Evolutionary conservation across 169 alveolate species (phyloP), one percentile per base, ranked within the genome.

Genomic region (Blepharisma undulans): DNA sequence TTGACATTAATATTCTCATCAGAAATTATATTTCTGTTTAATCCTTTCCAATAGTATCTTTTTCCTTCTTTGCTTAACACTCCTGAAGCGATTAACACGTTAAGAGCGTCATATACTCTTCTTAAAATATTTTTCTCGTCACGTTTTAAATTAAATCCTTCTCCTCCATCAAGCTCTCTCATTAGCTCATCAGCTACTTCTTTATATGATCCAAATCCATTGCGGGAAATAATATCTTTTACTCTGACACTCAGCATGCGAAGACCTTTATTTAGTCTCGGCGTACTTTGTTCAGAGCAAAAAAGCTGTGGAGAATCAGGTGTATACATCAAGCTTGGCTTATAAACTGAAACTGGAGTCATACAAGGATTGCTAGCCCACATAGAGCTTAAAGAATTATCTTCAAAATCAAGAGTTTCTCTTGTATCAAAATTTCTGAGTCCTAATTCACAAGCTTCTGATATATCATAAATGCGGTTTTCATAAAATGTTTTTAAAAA

Each of bases 31-130:
- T 48, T 48, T 5, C 48, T 30, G 16, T 4, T 22, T 36, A 76
- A 16, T 2, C 78, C 78, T 22, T 48, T n/a, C 81, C 89, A 84
- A 25, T 21, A n/a, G 77, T 48, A 34, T 5, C 66, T 93, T 82
- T 95, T 94, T 16, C 92, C 94, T 84, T 93, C 92, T 84, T 93
- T 96, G 72, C 71, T 92, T 25, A 96, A 72, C 29, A 96, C 93
- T 61, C 92, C 94, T n/a, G 96, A 93, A 12, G 98, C 95, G 25
- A 95, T 96, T 72, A 97, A 92, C 0, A 97, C 98, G 92, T 96
- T 97, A 29, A 97, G 94, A 1, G 98, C 96, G 85, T 96, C 98
- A 88, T 97, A 97, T 33, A 97, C 98, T 88, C 98, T 94, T 88
- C 98, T 94, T 85, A 97, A 91, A 18, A 97, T 95, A 87, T 97